phyloP scores from a whole-genome alignment of 78 protist species.

The Dictyostelium citrinum region DNA sequence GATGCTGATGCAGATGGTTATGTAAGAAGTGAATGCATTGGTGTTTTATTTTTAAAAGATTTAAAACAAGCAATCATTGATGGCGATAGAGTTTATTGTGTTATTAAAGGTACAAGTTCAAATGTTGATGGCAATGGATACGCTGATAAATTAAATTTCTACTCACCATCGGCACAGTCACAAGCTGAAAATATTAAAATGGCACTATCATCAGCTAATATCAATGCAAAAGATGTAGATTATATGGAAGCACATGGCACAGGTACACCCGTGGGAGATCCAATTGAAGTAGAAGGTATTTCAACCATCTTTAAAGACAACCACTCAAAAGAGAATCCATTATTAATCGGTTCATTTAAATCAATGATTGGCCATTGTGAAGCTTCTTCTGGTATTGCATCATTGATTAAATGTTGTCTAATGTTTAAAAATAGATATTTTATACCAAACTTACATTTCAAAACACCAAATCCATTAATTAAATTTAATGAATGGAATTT shows the following conservation, averaged over 20 bases:
- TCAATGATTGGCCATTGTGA: slow-evolving; percentile 85
- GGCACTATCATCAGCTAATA: background rate
- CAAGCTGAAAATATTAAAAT: background rate
- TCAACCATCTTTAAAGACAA: background rate
- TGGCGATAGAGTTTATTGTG: slow-evolving; percentile 17
- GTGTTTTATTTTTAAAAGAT: background rate
- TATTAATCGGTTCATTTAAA: slow-evolving; percentile 76
- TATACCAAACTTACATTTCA: slow-evolving; percentile 10
- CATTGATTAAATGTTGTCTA: slow-evolving; percentile 49
- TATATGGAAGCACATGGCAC: slow-evolving; percentile 76
- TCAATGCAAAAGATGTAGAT: background rate
- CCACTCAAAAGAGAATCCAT: background rate
- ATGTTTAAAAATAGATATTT: slow-evolving; percentile 20
- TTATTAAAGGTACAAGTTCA: slow-evolving; percentile 6
- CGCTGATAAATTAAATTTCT: background rate
- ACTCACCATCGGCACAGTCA: slow-evolving; percentile 5
- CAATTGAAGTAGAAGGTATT: slow-evolving; percentile 53
- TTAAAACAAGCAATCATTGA: background rate
- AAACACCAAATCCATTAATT: slow-evolving; percentile 25
- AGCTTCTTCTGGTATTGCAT: slow-evolving; percentile 39
- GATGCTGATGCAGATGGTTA: slow-evolving; percentile 91
- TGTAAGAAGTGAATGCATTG: slow-evolving; percentile 85
- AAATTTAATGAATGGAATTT: slow-evolving; percentile 17
- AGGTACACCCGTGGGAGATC: slow-evolving; percentile 83
- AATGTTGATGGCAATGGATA: slow-evolving; percentile 17